Conservation (phyloP, 805 yeast genomes). For the Isabelozyma rhagii region DNA sequence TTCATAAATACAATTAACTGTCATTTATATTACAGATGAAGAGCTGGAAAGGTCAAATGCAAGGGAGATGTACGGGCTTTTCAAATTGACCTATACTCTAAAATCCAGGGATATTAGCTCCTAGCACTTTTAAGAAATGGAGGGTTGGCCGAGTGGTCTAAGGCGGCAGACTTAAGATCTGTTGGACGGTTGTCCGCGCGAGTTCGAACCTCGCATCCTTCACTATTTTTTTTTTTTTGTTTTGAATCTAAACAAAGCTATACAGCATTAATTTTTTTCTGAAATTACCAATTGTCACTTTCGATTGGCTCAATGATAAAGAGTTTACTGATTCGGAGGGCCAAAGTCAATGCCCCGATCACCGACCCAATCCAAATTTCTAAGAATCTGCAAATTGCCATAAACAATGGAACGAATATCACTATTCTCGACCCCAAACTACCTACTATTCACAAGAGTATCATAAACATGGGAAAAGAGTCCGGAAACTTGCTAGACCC, state of each 20-base stretch:
- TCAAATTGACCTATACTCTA: too few species aligned
- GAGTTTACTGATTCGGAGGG: constrained; percentile 10
- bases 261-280: neutral
- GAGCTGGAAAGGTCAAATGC: too few species aligned
- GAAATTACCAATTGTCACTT: neutral
- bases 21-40: too few species aligned
- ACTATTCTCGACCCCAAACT: constrained; percentile 36
- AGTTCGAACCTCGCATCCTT: constrained; percentile 47
- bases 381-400: constrained; percentile 31
- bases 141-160: constrained; percentile 49
- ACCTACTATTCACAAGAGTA: constrained; percentile 28
- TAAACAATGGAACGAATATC: constrained; percentile 30
- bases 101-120: too few species aligned
- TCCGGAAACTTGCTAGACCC: constrained; percentile 16
- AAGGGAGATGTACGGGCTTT: too few species aligned
- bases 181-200: constrained; percentile 45
- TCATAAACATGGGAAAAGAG: constrained; percentile 10
- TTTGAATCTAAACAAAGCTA: neutral
- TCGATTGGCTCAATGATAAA: constrained; percentile 7
- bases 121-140: constrained; percentile 10
- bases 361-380: constrained; percentile 33
- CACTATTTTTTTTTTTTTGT: constrained; percentile 22
- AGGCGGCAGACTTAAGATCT: constrained; percentile 47
- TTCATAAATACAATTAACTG: too few species aligned
- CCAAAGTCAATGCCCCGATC: constrained; percentile 9